Percentiles rank a stretch among this genome's conserved stretches.
Evolutionary conservation across 345 rosid genomes (phyloP).

Genomic region (Aquilaria malaccensis): DNA sequence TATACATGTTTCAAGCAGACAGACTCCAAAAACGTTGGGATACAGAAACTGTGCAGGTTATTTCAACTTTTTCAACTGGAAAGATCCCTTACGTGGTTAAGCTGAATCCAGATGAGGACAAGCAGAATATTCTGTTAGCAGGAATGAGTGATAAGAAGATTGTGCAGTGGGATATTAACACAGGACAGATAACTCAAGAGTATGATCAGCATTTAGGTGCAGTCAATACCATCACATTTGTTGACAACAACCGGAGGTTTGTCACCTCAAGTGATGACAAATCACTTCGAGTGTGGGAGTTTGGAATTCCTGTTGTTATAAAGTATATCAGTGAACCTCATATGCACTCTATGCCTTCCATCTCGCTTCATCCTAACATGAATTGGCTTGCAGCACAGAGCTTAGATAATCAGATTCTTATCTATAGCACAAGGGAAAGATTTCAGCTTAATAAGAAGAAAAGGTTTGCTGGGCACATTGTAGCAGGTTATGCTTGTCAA

Average conservation of each 20-base stretch:
- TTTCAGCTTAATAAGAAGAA: constrained; percentile 97
- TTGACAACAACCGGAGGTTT: constrained; percentile 89
- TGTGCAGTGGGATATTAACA: constrained; percentile 98
- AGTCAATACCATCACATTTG: constrained; percentile 94
- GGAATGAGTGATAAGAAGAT: constrained; percentile 99
- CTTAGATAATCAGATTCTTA: constrained; percentile 91
- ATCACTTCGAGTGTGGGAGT: constrained; percentile 98
- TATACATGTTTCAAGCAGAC: constrained; percentile 36
- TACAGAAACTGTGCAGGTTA: constrained; percentile 97
- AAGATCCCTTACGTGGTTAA: constrained; percentile 91
- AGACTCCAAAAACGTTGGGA: constrained; percentile 56
- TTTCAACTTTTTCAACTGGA: constrained; percentile 82
- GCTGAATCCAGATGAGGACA: constrained; percentile 91
- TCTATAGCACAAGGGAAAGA: constrained; percentile 85
- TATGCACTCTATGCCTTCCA: constrained; percentile 98
- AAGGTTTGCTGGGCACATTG: constrained; percentile 93
- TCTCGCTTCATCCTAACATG: constrained; percentile 80
- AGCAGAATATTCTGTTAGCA: constrained; percentile 89
- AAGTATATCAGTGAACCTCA: constrained; percentile 99
- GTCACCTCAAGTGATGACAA: constrained; percentile 98
- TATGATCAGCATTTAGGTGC: constrained; percentile 91
- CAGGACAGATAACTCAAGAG: constrained; percentile 84
- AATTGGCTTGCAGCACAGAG: constrained; percentile 99
- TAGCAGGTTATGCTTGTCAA: constrained; percentile 95
- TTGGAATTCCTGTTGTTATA: constrained; percentile 94